Percentiles rank a stretch among this genome's conserved stretches.
Conservation (phyloP, 192 early-diverging fungal genomes). For the Mortierella hygrophila region DNA sequence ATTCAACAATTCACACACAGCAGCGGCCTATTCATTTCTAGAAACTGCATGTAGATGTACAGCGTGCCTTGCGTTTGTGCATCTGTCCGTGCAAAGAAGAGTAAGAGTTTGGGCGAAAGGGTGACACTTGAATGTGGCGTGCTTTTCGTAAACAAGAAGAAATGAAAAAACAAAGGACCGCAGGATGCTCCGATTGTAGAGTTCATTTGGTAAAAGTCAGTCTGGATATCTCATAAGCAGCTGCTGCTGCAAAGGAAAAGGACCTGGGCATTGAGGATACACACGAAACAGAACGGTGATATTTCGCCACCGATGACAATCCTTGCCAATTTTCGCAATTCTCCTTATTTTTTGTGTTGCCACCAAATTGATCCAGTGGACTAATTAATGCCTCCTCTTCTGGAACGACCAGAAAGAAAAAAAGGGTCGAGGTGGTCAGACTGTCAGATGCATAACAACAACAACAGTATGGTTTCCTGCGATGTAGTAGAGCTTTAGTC, state of each 20-base stretch:
- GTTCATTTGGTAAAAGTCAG: background rate
- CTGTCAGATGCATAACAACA: background rate
- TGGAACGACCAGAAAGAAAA: background rate
- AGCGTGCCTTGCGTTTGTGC: too few species aligned
- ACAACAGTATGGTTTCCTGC: background rate
- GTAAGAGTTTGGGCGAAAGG: background rate
- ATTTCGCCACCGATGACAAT: background rate
- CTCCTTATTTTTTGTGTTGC: background rate
- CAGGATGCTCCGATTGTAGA: background rate
- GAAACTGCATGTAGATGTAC: too few species aligned
- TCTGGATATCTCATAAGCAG: conserved; percentile 6
- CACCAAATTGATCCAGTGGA: background rate
- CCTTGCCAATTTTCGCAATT: background rate
- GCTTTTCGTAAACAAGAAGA: background rate
- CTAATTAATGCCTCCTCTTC: too few species aligned
- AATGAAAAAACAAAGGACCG: background rate
- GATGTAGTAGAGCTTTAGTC: background rate
- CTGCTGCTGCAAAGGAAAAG: background rate
- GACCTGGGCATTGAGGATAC: background rate
- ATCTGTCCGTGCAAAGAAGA: background rate
- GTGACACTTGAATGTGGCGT: background rate
- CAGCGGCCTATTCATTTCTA: too few species aligned
- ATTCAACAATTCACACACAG: too few species aligned
- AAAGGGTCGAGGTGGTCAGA: background rate
- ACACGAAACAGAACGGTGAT: background rate